A percentile compares a stretch with the other conserved stretches of the same genome.
These are phyloP conservation scores for Talaromyces sp. DNA, from an alignment of 2,329 filamentous ascomycete genomes.

Conservation along the genomic window DNA sequence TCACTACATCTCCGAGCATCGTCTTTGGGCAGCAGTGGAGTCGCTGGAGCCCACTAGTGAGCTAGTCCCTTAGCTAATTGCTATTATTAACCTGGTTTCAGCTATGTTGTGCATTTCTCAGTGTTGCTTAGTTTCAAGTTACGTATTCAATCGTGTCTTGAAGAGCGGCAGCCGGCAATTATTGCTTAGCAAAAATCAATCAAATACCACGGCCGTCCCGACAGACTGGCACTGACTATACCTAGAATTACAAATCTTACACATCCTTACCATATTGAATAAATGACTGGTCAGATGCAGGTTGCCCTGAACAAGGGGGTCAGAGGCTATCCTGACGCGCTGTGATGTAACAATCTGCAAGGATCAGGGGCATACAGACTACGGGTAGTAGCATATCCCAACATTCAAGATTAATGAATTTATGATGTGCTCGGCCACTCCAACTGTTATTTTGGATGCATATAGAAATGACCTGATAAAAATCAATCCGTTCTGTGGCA, in stretches of 20 bases:
- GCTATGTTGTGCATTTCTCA: background rate
- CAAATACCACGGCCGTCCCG: background rate
- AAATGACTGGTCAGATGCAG: background rate
- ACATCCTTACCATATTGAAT: too few species aligned
- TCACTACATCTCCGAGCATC: background rate
- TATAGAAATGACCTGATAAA: too few species aligned
- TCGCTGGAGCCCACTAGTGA: background rate
- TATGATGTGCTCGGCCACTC: too few species aligned
- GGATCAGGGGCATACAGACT: conserved; percentile 3
- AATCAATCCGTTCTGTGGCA: too few species aligned
- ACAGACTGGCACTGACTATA: background rate
- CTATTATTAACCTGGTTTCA: background rate
- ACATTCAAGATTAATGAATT: too few species aligned
- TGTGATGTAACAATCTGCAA: conserved; percentile 14
- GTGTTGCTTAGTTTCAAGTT: background rate
- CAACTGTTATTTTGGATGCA: too few species aligned
- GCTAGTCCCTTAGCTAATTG: background rate
- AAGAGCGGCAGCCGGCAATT: background rate
- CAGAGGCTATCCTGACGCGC: background rate
- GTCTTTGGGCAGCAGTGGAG: background rate
- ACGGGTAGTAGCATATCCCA: too few species aligned
- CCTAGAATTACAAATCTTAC: background rate
- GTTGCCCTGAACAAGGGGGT: background rate
- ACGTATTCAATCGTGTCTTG: background rate
- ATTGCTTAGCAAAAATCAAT: too few species aligned